Evolutionary conservation across 495 filamentous ascomycete genomes (phyloP), one percentile per base, ranked within the genome.

Genomic region (Penicillium malachiteum): DNA sequence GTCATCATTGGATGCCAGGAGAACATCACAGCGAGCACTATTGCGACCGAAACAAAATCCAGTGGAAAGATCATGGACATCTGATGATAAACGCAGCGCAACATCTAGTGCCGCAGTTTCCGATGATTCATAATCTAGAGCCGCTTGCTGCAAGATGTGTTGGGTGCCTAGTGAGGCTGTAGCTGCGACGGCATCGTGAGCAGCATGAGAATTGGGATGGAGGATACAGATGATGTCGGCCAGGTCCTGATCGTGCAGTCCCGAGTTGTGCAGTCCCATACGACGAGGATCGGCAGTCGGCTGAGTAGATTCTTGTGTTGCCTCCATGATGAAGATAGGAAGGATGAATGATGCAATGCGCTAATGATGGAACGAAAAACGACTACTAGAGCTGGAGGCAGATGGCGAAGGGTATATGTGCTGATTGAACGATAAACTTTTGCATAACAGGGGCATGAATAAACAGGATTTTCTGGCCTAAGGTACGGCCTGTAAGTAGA

Each of bases 1-100:
- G 46, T 86, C 78, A 43, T 80, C 68, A 16, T 74, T 68, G 3
- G 73, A 64, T 7, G 75, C 65, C 18, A 93, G 78, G 34, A 86
- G 73, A 33, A 97, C 77, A 68, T 98, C 95, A 66, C 88, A 93
- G 34, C 75, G 75, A n/a, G 53, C 39, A 3, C 59, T 45, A 58
- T 93, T 90, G 40, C 94, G 84, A 18, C 94, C 94, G 69, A 98
- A 97, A 21, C 80, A 77, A 69, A 95, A 97, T 9, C 94, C 94
- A 39, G 79, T 63, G 0, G 62, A 40, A 3, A 85, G 80, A 52
- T 87, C 78, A 50, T 85, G 85, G 32, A 91, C 76, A 3, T 76
- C 63, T 7, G 90, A 86, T 16, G 89, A 92, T 50, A 96, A 79
- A 41, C 90, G 82, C 32, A 98, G 74, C 0, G 90, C 91, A 17